Base-by-base conservation (phyloP, 2,329 filamentous ascomycete genomes). In the Fusarium sp. region DNA sequence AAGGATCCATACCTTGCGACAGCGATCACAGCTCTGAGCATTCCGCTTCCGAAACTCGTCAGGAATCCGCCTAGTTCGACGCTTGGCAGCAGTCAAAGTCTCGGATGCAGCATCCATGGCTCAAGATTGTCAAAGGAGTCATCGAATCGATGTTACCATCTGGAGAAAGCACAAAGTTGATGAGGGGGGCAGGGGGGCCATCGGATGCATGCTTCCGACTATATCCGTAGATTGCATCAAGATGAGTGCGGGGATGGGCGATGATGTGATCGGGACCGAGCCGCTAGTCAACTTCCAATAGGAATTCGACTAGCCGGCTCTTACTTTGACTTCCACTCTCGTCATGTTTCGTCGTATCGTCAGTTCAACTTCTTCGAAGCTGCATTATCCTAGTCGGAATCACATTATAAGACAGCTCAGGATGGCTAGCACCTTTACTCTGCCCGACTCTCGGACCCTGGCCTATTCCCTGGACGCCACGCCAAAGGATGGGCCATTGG, bases 21-120 rank as follows among this genome's bases (percentile, higher is more conserved):
- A 83, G 18, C 80, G 77, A 67, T 83, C 82, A 64, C 82, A 83
- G 63, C 80, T 83, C 60, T 82, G 81, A 6, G 78, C 77, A 37
- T 79, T 80, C 31, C 82, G 76, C 64, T 83, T 83, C 52, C 81
- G 78, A 38, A 79, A 78, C 61, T 82, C 78, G 50, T 82, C 79
- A 13, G 82, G 82, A 31, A 83, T 80, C 22, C 81, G 80, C 29
- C 82, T 73, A 57, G 76, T 69, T 40, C 79, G 77, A 62, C 79
- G 76, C 58, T 79, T 81, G 18, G 68, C 68, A 56, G 79, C 75
- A 31, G 75, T 73, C 5, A 74, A 67, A 13, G 74, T 70, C 47
- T 78, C 76, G 27, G 72, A 64, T 58, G 63, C 59, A 34, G 45
- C 29, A 58, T 62, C 60, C 60, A 62, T 35, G n/a, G 42, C 35